phyloP scores from a whole-genome alignment of 371 early-diverging fungal genomes.

The Circinella minor region DNA sequence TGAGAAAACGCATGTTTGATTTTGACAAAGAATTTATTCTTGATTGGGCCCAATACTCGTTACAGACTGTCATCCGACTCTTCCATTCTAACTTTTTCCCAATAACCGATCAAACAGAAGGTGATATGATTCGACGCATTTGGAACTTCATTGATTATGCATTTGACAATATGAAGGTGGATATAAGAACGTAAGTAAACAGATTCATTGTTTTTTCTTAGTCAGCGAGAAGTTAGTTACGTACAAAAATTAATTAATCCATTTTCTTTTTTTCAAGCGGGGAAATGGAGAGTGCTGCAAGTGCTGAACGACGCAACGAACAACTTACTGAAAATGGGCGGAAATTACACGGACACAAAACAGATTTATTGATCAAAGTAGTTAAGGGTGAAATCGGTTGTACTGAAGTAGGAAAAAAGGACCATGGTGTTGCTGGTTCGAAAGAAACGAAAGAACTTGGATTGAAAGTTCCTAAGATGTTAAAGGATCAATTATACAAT shows the following conservation, averaged over 20 bases:
- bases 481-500: constrained; percentile 1
- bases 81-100: too few species aligned
- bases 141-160: too few species aligned
- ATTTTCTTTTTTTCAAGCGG: not conserved
- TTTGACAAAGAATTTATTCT: too few species aligned
- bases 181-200: too few species aligned
- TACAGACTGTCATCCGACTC: too few species aligned
- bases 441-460: constrained; percentile 12
- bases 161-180: too few species aligned
- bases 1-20: too few species aligned
- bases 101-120: too few species aligned
- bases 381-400: constrained; percentile 12
- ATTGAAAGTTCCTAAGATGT: constrained; percentile 13
- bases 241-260: not conserved
- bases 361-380: constrained; percentile 11
- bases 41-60: too few species aligned
- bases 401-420: constrained; percentile 13
- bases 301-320: constrained; percentile 11
- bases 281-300: constrained; percentile 11
- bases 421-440: constrained; percentile 2
- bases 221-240: too few species aligned
- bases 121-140: too few species aligned
- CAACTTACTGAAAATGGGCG: not conserved
- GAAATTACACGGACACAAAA: constrained; percentile 17
- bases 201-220: too few species aligned